Conservation (phyloP, 2,329 filamentous ascomycete genomes). For the Pseudopyricularia javanii region DNA sequence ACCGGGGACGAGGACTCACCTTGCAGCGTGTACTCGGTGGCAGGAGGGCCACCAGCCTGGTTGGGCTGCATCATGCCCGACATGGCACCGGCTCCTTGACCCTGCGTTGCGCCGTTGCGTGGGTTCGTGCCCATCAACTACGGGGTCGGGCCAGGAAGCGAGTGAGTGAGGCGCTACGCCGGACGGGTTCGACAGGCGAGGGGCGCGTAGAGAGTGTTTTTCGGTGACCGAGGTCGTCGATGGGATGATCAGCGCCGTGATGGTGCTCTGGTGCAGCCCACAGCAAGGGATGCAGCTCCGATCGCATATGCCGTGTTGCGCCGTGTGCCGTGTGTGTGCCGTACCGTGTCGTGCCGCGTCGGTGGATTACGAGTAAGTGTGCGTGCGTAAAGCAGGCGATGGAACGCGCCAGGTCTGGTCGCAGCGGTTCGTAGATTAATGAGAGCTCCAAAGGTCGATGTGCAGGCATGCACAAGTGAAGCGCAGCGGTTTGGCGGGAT, state of each 20-base stretch:
- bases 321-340: background rate
- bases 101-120: conserved; percentile 21
- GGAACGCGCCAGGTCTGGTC: background rate
- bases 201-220: background rate
- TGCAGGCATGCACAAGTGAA: background rate
- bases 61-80: conserved; percentile 30
- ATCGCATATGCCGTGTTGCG: background rate
- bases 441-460: background rate
- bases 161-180: background rate
- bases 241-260: background rate
- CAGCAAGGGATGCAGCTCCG: background rate
- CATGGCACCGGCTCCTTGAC: conserved; percentile 28
- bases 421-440: background rate
- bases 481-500: background rate
- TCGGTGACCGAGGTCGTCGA: background rate
- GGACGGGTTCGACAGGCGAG: background rate
- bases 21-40: conserved; percentile 51
- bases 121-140: conserved; percentile 24
- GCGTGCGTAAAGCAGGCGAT: background rate
- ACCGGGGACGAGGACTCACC: conserved; percentile 16
- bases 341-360: background rate
- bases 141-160: background rate
- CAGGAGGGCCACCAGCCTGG: conserved; percentile 38
- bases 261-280: background rate
- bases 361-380: background rate